phyloP scores from a whole-genome alignment of 2,329 filamentous ascomycete genomes.

The Beauveria asiatica region DNA sequence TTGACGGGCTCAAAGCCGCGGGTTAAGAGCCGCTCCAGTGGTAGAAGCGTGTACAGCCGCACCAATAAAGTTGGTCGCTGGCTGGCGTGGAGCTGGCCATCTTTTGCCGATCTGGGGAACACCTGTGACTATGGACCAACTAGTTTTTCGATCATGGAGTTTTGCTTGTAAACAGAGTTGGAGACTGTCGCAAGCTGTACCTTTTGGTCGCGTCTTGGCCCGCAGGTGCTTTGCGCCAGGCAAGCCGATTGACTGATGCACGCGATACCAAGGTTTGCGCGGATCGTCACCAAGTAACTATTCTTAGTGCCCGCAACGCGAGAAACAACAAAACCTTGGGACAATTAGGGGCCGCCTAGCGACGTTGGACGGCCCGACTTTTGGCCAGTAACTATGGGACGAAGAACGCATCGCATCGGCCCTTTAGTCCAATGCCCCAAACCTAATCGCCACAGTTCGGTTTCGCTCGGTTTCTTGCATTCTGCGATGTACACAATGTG shows the following conservation, averaged over 20 bases:
- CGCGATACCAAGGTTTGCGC: neutral
- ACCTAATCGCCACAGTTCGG: neutral
- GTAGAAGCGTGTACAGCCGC: neutral
- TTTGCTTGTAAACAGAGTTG: no score
- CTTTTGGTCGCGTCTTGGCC: neutral
- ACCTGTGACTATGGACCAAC: neutral
- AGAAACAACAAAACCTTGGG: neutral
- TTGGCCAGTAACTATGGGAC: neutral
- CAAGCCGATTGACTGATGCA: neutral
- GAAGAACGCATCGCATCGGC: neutral
- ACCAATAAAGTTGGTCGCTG: neutral
- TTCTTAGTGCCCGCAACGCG: neutral
- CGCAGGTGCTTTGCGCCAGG: neutral
- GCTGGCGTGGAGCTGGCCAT: neutral
- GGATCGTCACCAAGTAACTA: neutral
- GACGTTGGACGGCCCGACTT: neutral
- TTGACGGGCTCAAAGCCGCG: neutral
- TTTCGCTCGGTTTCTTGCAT: neutral
- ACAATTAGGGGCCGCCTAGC: neutral
- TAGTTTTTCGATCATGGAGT: neutral
- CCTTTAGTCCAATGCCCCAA: neutral
- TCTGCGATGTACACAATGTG: neutral
- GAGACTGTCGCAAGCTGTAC: neutral
- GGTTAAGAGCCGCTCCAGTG: conserved; percentile 3
- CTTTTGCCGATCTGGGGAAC: neutral